Evolutionary conservation across 352 stramenopile genomes (phyloP).

Genomic region (Phytophthora pluvialis): DNA sequence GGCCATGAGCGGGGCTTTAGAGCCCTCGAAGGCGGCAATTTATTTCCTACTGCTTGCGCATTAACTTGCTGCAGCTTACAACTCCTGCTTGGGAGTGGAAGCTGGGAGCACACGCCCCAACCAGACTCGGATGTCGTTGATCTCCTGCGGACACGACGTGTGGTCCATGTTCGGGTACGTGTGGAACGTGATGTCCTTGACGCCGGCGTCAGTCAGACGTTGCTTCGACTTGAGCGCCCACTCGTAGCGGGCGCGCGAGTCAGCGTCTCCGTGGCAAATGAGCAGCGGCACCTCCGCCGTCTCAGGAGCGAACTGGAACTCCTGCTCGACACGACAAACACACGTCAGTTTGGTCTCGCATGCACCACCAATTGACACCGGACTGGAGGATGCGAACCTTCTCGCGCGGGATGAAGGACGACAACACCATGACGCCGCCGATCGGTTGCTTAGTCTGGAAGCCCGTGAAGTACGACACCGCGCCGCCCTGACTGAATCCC

Average conservation of each 20-base stretch:
- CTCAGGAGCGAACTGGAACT: constrained; percentile 54
- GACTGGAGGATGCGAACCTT: constrained; percentile 24
- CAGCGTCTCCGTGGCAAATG: constrained; percentile 72
- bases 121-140: constrained; percentile 59
- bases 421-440: constrained; percentile 75
- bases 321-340: constrained; percentile 19
- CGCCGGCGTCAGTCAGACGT: constrained; percentile 47
- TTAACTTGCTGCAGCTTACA: too few relatives aligned
- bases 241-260: constrained; percentile 56
- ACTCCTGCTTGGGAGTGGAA: constrained; percentile 11
- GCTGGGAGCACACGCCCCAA: constrained; percentile 53
- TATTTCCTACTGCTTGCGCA: too few relatives aligned
- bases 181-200: constrained; percentile 66
- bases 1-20: too few relatives aligned
- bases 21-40: too few relatives aligned
- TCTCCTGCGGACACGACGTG: constrained; percentile 55
- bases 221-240: constrained; percentile 53
- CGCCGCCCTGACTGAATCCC: constrained; percentile 95
- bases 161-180: constrained; percentile 67
- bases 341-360: not conserved
- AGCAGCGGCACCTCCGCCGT: constrained; percentile 60
- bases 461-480: constrained; percentile 84
- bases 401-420: constrained; percentile 70
- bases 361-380: too few relatives aligned
- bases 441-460: constrained; percentile 69